Conservation (phyloP, 1,284 basidiomycete species). For the Ceratorhiza oryzae-sativae region DNA sequence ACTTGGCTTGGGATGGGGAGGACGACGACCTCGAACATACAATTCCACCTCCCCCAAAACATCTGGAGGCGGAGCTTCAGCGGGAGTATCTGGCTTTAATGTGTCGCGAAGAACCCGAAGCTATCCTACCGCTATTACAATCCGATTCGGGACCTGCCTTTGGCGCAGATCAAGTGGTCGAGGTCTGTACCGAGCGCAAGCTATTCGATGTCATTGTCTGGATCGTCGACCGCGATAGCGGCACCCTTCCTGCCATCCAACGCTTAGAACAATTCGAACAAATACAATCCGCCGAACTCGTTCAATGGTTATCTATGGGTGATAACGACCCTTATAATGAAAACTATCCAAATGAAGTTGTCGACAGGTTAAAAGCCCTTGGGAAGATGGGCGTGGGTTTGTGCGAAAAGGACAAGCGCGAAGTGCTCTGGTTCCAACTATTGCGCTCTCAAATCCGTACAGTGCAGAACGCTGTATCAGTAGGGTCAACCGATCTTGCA, state of each 20-base stretch:
- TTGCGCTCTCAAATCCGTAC: conserved; percentile 81
- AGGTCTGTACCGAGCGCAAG: conserved; percentile 69
- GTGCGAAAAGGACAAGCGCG: conserved; percentile 58
- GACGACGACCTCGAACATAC: conserved; percentile 39
- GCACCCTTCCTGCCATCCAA: conserved; percentile 68
- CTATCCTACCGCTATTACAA: conserved; percentile 73
- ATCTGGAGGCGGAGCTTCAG: conserved; percentile 55
- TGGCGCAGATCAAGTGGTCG: conserved; percentile 65
- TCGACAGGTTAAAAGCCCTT: conserved; percentile 57
- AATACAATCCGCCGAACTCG: conserved; percentile 61
- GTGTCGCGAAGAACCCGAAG: conserved; percentile 70
- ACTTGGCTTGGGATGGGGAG: conserved; percentile 53
- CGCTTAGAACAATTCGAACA: conserved; percentile 71
- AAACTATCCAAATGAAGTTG: conserved; percentile 48
- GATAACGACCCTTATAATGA: conserved; percentile 48
- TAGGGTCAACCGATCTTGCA: conserved; percentile 41
- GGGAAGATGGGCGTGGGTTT: conserved; percentile 68
- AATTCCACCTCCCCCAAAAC: conserved; percentile 50
- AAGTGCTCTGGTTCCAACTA: conserved; percentile 91
- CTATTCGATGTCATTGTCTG: conserved; percentile 85
- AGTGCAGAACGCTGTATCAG: conserved; percentile 61
- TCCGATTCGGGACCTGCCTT: conserved; percentile 63
- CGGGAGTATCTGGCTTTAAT: conserved; percentile 78
- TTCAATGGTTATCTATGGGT: conserved; percentile 53
- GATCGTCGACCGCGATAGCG: conserved; percentile 73